Percentiles rank a stretch among this genome's conserved stretches.
These are phyloP conservation scores for Casaregolazyma suthepensis DNA, from an alignment of 1,139 yeast genomes.

Conservation along the genomic window DNA sequence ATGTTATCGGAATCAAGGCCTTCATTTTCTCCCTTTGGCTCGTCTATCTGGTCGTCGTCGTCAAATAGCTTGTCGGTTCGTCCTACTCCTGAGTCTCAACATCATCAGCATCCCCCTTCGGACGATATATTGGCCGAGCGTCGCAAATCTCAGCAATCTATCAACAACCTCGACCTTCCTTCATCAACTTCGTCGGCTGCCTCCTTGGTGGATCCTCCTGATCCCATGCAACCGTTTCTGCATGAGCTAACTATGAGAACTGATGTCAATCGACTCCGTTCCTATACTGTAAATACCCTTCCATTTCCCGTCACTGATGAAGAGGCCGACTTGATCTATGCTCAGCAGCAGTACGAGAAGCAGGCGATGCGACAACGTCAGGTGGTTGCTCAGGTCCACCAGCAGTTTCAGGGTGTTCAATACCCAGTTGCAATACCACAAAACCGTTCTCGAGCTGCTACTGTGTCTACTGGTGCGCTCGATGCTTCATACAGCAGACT, in stretches of 20 bases:
- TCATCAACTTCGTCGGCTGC: constrained; percentile 1
- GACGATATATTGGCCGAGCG: constrained; percentile 6
- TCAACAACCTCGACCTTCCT: constrained; percentile 5
- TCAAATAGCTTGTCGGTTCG: constrained; percentile 5
- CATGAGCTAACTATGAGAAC: constrained; percentile 31
- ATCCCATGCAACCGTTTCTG: constrained; percentile 31
- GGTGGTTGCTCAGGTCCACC: constrained; percentile 8
- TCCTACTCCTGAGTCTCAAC: constrained; percentile 6
- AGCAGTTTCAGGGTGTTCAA: constrained; percentile 12
- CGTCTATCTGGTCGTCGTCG: constrained; percentile 28
- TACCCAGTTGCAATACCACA: constrained; percentile 3
- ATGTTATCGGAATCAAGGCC: constrained; percentile 28
- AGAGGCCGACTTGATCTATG: constrained; percentile 11
- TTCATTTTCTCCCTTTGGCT: constrained; percentile 29
- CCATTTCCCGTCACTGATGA: constrained; percentile 23
- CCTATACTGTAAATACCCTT: constrained; percentile 34
- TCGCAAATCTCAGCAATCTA: constrained; percentile 7
- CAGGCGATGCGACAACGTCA: constrained; percentile 20
- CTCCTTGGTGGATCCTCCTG: constrained; percentile 2
- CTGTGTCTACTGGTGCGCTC: constrained; percentile 18
- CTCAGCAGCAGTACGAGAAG: constrained; percentile 16
- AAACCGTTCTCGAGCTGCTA: constrained; percentile 23
- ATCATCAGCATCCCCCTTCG: constrained; percentile 1
- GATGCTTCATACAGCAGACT: constrained; percentile 8
- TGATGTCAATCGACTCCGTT: constrained; percentile 34